phyloP scores from a whole-genome alignment of 768 basidiomycete genomes.

The Boletus tomentosulus region DNA sequence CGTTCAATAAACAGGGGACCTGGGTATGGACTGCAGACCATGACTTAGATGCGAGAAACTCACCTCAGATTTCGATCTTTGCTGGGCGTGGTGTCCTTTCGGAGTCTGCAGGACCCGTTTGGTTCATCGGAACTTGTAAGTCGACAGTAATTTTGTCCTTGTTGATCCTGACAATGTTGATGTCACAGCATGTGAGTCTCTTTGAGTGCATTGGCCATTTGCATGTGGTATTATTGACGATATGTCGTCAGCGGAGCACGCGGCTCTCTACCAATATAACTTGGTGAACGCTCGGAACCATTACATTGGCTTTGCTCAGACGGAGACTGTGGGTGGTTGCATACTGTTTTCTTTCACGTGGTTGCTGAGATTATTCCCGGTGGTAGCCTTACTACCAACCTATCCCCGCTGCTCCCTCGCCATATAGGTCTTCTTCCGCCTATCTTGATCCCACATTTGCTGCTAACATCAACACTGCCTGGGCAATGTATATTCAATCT shows the following conservation, averaged over 20 bases:
- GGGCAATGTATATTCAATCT: slow-evolving; percentile 22
- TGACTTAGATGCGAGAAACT: slow-evolving; percentile 45
- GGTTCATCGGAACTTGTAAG: slow-evolving; percentile 66
- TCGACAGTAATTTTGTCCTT: not conserved
- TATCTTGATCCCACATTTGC: slow-evolving; percentile 39
- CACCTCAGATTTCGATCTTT: slow-evolving; percentile 51
- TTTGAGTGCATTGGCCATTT: too few species aligned
- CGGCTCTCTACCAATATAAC: slow-evolving; percentile 45
- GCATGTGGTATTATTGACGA: not conserved
- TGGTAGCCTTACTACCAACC: slow-evolving; percentile 48
- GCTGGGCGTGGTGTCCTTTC: slow-evolving; percentile 71
- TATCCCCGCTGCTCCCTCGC: slow-evolving; percentile 38
- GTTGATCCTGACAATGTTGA: not conserved
- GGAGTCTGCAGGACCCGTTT: slow-evolving; percentile 73
- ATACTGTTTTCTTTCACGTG: not conserved
- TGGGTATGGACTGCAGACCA: slow-evolving; percentile 87
- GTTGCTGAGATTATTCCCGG: not conserved
- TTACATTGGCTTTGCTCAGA: slow-evolving; percentile 49
- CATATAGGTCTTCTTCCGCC: slow-evolving; percentile 33
- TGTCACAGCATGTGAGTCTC: slow-evolving; percentile 18
- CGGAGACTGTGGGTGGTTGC: slow-evolving; percentile 38
- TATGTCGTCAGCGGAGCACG: slow-evolving; percentile 39
- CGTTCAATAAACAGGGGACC: slow-evolving; percentile 42
- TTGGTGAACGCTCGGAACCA: slow-evolving; percentile 41
- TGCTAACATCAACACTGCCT: not conserved